These are phyloP conservation scores for Monosporascus cannonballus DNA, from an alignment of 2,329 filamentous ascomycete genomes.

Conservation along the genomic window DNA sequence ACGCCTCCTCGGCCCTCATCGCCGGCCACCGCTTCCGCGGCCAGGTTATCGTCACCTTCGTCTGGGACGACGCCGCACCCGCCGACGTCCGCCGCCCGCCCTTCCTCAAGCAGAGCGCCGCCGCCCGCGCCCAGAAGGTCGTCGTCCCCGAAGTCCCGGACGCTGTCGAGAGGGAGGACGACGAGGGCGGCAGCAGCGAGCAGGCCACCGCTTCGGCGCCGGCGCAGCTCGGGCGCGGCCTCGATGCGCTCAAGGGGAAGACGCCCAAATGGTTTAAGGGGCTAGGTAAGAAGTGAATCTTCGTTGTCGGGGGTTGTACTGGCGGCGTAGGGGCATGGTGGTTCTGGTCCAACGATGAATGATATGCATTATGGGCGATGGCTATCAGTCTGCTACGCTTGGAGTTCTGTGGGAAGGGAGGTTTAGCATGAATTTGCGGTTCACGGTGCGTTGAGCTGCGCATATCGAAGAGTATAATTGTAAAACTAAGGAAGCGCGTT, in stretches of 20 bases:
- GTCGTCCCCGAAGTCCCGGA: conserved; percentile 45
- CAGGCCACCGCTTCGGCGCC: conserved; percentile 2
- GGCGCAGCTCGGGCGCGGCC: conserved; percentile 14
- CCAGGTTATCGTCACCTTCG: conserved; percentile 61
- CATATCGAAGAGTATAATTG: too few species aligned
- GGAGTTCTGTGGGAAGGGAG: conserved; percentile 6
- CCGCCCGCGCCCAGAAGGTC: conserved; percentile 50
- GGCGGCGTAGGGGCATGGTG: neutral
- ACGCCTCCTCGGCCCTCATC: conserved; percentile 49
- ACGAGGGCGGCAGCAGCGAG: conserved; percentile 2
- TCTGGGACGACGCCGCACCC: conserved; percentile 22
- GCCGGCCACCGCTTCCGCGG: conserved; percentile 64
- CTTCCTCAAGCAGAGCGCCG: conserved; percentile 43
- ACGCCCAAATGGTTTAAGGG: conserved; percentile 70
- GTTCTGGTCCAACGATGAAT: neutral
- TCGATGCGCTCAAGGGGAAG: conserved; percentile 16
- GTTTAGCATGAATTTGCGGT: too few species aligned
- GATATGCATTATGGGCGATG: neutral
- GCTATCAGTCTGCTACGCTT: too few species aligned
- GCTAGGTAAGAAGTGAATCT: conserved; percentile 60
- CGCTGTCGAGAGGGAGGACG: conserved; percentile 25
- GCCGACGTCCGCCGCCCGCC: conserved; percentile 20
- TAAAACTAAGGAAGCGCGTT: neutral
- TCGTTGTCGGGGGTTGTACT: neutral
- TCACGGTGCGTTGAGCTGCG: too few species aligned